Evolutionary conservation across 2,329 filamentous ascomycete species (phyloP).

Genomic region (Ophiostoma fasciatum): DNA sequence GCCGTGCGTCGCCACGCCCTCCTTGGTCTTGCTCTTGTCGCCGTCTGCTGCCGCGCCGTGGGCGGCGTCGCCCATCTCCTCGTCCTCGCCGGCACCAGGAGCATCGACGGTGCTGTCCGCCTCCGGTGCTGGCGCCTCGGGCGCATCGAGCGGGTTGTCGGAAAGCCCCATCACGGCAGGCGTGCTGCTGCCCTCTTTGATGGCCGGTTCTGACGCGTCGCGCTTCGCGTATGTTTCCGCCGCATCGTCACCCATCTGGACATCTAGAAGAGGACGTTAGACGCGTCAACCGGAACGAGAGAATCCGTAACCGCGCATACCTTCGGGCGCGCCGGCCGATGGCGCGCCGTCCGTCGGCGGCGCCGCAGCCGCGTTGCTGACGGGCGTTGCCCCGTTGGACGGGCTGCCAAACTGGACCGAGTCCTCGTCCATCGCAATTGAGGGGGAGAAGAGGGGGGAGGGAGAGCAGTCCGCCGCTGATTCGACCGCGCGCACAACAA

Average conservation of each 20-base stretch:
- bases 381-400: conserved; percentile 39
- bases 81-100: conserved; percentile 50
- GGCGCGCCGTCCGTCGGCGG: conserved; percentile 36
- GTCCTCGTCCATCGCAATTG: conserved; percentile 40
- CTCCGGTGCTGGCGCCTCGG: conserved; percentile 47
- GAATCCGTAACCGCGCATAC: no score
- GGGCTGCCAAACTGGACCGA: conserved; percentile 42
- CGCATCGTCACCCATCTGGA: conserved; percentile 44
- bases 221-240: conserved; percentile 5
- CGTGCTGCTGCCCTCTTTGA: conserved; percentile 48
- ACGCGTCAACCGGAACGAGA: no score
- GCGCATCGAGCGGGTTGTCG: conserved; percentile 56
- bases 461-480: no score
- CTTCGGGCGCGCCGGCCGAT: conserved; percentile 25
- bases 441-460: neutral
- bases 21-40: conserved; percentile 6
- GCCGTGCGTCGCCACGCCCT: conserved; percentile 5
- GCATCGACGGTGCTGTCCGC: conserved; percentile 31
- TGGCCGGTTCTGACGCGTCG: conserved; percentile 25
- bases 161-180: conserved; percentile 36
- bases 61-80: conserved; percentile 59
- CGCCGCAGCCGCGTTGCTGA: conserved; percentile 39
- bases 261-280: conserved; percentile 27
- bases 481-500: no score
- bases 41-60: neutral